Conservation (phyloP, 257 asterid genomes). For the Striga asiatica region DNA sequence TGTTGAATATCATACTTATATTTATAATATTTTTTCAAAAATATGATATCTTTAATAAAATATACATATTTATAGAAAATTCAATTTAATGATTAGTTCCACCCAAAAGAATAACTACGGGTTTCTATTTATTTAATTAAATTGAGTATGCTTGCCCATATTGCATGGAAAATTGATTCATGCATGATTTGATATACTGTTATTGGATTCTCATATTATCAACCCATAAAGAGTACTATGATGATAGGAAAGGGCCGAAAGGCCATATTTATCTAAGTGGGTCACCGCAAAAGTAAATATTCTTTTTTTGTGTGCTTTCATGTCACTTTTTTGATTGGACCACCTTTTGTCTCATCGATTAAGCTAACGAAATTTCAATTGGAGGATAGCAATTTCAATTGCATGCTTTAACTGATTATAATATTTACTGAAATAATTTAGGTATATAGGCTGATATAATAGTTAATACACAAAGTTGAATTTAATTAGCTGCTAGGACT, state of each 20-base stretch:
- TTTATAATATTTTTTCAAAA: no score
- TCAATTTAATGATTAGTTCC: no score
- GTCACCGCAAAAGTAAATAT: neutral
- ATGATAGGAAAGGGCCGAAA: neutral
- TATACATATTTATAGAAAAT: no score
- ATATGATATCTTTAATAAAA: no score
- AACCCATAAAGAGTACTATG: neutral
- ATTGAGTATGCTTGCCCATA: neutral
- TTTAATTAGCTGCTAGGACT: no score
- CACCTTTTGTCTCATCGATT: conserved; percentile 7
- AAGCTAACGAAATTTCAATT: no score
- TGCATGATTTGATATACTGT: conserved; percentile 15
- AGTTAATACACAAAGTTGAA: no score
- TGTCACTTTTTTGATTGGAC: neutral
- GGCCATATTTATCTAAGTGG: neutral
- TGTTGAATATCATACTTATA: no score
- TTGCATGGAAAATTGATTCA: conserved; percentile 15
- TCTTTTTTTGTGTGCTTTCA: neutral
- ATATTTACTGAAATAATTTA: no score
- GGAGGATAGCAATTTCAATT: no score
- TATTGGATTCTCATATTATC: conserved; percentile 7
- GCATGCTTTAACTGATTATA: neutral
- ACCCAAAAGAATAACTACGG: no score
- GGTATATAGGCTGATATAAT: no score
- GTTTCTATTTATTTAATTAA: neutral